phyloP scores from a whole-genome alignment of 768 basidiomycete genomes.

The Suillus sp. region DNA sequence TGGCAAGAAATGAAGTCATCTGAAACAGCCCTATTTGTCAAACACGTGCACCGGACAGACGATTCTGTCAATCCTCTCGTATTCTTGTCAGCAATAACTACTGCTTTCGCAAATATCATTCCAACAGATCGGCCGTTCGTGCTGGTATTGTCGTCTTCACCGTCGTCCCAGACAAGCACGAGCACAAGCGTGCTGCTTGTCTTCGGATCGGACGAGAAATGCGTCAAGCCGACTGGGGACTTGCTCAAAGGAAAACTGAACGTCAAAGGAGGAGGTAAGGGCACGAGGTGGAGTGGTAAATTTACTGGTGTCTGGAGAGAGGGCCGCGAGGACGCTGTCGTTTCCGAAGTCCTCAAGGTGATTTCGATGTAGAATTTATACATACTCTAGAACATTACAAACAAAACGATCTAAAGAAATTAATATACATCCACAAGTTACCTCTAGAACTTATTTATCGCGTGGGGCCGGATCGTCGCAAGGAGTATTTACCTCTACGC shows the following conservation, averaged over 20 bases:
- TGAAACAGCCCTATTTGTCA: constrained; percentile 39
- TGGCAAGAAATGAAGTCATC: constrained; percentile 36
- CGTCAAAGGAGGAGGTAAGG: constrained; percentile 81
- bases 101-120: constrained; percentile 40
- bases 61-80: constrained; percentile 59
- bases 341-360: constrained; percentile 23
- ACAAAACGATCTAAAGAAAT: constrained; percentile 11
- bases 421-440: constrained; percentile 7
- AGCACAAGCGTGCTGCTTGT: constrained; percentile 60
- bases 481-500: neutral
- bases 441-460: constrained; percentile 11
- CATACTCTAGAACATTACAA: constrained; percentile 5
- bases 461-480: constrained; percentile 1
- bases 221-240: constrained; percentile 61
- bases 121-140: constrained; percentile 39
- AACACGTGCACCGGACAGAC: constrained; percentile 60
- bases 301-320: constrained; percentile 46
- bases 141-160: constrained; percentile 62
- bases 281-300: constrained; percentile 76
- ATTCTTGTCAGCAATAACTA: constrained; percentile 60
- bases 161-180: constrained; percentile 51
- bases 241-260: constrained; percentile 55
- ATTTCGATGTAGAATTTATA: constrained; percentile 16
- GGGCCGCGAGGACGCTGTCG: constrained; percentile 22
- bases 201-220: constrained; percentile 59